These are phyloP conservation scores for Mycena polygramma DNA, from an alignment of 768 basidiomycete species.

Conservation along the genomic window DNA sequence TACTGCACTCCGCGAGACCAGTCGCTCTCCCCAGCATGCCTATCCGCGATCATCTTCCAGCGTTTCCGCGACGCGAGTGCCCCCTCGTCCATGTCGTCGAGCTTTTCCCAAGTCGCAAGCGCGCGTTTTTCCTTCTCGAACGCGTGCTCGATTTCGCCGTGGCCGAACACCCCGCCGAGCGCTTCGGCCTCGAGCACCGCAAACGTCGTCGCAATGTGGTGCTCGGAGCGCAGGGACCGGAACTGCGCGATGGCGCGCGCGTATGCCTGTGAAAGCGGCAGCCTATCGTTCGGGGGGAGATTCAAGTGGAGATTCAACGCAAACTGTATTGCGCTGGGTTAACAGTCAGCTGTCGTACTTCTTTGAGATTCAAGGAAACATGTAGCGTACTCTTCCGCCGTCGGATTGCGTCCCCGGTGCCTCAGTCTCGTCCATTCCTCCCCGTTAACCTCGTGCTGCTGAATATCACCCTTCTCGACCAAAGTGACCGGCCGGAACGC, in stretches of 20 bases:
- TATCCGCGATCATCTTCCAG: conserved; percentile 78
- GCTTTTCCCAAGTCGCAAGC: conserved; percentile 70
- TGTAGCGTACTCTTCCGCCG: conserved; percentile 88
- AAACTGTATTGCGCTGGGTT: conserved; percentile 80
- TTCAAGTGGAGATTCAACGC: conserved; percentile 85
- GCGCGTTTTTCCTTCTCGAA: conserved; percentile 73
- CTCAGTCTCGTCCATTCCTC: conserved; percentile 81
- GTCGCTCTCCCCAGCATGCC: conserved; percentile 55
- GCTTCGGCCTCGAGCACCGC: conserved; percentile 86
- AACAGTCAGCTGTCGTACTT: conserved; percentile 30
- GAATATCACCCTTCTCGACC: conserved; percentile 75
- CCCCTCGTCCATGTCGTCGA: conserved; percentile 69
- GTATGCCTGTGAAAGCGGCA: conserved; percentile 86
- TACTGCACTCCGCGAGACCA: conserved; percentile 87
- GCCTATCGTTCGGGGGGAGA: conserved; percentile 73
- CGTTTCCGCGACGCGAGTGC: conserved; percentile 77
- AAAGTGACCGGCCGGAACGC: conserved; percentile 85
- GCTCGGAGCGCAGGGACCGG: conserved; percentile 87
- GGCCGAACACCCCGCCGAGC: conserved; percentile 75
- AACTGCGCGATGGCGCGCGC: conserved; percentile 85
- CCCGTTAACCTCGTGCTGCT: conserved; percentile 70
- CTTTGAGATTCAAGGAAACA: conserved; percentile 3
- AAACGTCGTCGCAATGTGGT: conserved; percentile 79
- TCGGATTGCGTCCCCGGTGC: conserved; percentile 87
- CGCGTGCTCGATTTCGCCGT: conserved; percentile 70